Conservation (phyloP, 139 green algal species). For the Chlorella sp. region DNA sequence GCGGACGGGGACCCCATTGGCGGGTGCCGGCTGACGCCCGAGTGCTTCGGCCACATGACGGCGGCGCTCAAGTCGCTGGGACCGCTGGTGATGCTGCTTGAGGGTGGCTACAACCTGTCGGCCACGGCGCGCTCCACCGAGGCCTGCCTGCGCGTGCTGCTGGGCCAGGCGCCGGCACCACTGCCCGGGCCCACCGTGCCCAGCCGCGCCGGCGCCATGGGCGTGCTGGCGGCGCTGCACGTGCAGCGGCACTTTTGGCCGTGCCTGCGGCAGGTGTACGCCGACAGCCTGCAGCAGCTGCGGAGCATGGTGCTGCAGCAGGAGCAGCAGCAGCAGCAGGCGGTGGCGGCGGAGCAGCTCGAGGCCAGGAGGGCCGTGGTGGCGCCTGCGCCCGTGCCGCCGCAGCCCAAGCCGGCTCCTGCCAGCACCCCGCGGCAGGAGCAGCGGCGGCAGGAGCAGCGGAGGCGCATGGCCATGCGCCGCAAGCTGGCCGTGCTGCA, state of each 20-base stretch:
- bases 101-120: conserved; percentile 72
- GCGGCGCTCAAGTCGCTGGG: conserved; percentile 49
- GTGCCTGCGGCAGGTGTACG: not conserved
- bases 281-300: not conserved
- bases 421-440: too few relatives aligned
- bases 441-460: too few relatives aligned
- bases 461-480: too few relatives aligned
- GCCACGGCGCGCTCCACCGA: conserved; percentile 55
- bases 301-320: too few relatives aligned
- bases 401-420: too few relatives aligned
- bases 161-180: conserved; percentile 42
- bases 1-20: conserved; percentile 59
- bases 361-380: too few relatives aligned
- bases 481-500: not conserved
- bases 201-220: not conserved
- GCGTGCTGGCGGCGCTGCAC: not conserved
- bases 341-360: too few relatives aligned
- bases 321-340: too few relatives aligned
- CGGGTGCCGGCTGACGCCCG: conserved; percentile 55
- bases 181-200: conserved; percentile 17
- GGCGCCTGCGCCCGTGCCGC: too few relatives aligned
- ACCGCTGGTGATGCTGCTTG: conserved; percentile 57
- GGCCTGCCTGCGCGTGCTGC: conserved; percentile 61
- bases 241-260: not conserved
- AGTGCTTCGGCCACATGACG: conserved; percentile 61